Evolutionary conservation across 805 yeast genomes (phyloP).

Genomic region (Sugiyamaella chiloensis): DNA sequence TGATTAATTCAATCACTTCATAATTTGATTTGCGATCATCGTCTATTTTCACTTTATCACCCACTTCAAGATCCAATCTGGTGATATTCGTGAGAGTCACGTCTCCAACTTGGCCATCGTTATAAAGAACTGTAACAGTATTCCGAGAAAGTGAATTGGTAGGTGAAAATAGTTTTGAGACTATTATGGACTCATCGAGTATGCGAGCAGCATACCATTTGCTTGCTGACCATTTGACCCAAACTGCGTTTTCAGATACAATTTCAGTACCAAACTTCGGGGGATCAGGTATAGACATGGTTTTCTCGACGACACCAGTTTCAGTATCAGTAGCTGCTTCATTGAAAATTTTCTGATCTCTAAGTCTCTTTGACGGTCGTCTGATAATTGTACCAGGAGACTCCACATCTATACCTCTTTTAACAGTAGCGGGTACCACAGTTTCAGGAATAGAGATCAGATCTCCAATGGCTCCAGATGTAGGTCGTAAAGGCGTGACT

Average conservation of each 20-base stretch:
- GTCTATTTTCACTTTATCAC: constrained; percentile 22
- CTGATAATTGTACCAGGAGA: neutral
- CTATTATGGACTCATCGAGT: neutral
- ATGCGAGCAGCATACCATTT: constrained; percentile 7
- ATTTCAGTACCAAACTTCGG: neutral
- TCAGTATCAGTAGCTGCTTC: neutral
- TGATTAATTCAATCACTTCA: constrained; percentile 15
- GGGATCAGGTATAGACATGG: neutral
- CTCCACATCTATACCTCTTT: neutral
- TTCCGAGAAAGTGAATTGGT: neutral
- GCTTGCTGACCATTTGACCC: constrained; percentile 6
- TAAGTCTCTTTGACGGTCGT: neutral
- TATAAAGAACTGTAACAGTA: constrained; percentile 9
- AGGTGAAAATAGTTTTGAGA: neutral
- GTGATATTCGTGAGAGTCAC: constrained; percentile 1
- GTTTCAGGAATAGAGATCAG: neutral
- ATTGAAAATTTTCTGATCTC: neutral
- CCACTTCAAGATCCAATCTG: constrained; percentile 18
- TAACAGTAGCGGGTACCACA: neutral
- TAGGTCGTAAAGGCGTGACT: neutral
- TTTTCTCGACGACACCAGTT: neutral
- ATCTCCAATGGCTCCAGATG: neutral
- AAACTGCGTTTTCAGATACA: constrained; percentile 1
- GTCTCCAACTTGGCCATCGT: constrained; percentile 15
- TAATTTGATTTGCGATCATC: constrained; percentile 15